A percentile compares a stretch with the other conserved stretches of the same genome.
phyloP scores from a whole-genome alignment of 306 rosid species.

The Ziziphus jujuba region DNA sequence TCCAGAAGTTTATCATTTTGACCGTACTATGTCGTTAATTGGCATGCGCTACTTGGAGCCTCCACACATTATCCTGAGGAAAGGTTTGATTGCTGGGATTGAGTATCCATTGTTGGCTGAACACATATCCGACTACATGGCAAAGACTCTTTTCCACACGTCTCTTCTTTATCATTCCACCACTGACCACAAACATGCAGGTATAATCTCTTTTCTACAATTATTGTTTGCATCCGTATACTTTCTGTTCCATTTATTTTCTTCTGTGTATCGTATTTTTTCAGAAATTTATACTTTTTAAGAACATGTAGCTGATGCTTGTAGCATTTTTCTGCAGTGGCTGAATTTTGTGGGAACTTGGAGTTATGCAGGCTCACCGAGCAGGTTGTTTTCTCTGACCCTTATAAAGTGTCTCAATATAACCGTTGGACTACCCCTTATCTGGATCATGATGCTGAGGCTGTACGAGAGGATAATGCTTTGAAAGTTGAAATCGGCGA shows the following conservation, averaged over 20 bases:
- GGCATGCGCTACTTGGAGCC: constrained; percentile 91
- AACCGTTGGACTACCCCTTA: constrained; percentile 77
- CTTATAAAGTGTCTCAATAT: constrained; percentile 72
- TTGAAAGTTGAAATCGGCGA: constrained; percentile 85
- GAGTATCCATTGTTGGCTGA: constrained; percentile 75
- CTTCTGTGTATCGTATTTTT: too few species aligned
- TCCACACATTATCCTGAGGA: constrained; percentile 83
- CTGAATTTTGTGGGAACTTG: constrained; percentile 85
- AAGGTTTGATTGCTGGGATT: constrained; percentile 82
- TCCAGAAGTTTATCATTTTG: constrained; percentile 84
- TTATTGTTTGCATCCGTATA: not conserved
- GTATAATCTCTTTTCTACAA: constrained; percentile 31
- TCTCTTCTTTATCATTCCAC: constrained; percentile 74
- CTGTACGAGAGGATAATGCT: constrained; percentile 73
- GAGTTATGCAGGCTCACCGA: constrained; percentile 90
- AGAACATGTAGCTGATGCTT: constrained; percentile 67
- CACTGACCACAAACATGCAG: constrained; percentile 71
- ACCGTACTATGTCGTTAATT: constrained; percentile 77
- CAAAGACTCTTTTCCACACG: constrained; percentile 73
- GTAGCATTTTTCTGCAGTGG: constrained; percentile 58
- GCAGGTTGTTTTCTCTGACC: constrained; percentile 94
- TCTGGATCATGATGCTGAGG: constrained; percentile 84
- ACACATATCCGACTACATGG: constrained; percentile 76
- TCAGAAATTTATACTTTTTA: not conserved
- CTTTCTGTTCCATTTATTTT: not conserved